phyloP scores from a whole-genome alignment of 23 red algal genomes.

The Gracilaria gracilis region DNA sequence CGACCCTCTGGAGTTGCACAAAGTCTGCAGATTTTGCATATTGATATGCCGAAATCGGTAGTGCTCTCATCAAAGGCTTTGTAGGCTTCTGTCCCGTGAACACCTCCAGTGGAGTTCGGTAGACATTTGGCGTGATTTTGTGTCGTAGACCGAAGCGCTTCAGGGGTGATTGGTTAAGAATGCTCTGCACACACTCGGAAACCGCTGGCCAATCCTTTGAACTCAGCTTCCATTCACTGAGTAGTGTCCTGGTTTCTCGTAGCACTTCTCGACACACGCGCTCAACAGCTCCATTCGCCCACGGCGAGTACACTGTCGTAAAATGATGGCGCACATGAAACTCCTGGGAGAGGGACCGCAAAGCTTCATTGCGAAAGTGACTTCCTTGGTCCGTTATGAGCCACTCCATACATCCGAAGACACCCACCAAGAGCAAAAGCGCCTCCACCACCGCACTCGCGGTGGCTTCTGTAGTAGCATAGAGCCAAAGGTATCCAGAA shows the following conservation, averaged over 20 bases:
- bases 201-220: too few species aligned
- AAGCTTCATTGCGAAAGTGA: too few species aligned
- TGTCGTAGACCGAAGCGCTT: not conserved
- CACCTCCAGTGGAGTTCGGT: not conserved
- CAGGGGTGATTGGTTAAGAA: conserved; percentile 20
- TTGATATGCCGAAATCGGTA: conserved; percentile 4
- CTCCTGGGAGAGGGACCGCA: not conserved
- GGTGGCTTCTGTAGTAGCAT: too few species aligned
- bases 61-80: conserved; percentile 8
- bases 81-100: conserved; percentile 10
- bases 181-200: not conserved
- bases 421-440: not conserved
- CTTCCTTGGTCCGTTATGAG: too few species aligned
- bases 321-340: not conserved
- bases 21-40: not conserved
- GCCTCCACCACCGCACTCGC: not conserved
- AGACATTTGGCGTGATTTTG: not conserved
- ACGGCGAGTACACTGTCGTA: not conserved
- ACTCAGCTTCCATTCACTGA: too few species aligned
- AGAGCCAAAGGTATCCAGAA: too few species aligned
- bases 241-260: too few species aligned
- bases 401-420: too few species aligned
- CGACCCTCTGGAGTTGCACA: not conserved
- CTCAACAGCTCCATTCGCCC: conserved; percentile 49
- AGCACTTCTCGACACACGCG: conserved; percentile 32